phyloP scores from a whole-genome alignment of 1,284 basidiomycete species.

The Ustilago tritici region DNA sequence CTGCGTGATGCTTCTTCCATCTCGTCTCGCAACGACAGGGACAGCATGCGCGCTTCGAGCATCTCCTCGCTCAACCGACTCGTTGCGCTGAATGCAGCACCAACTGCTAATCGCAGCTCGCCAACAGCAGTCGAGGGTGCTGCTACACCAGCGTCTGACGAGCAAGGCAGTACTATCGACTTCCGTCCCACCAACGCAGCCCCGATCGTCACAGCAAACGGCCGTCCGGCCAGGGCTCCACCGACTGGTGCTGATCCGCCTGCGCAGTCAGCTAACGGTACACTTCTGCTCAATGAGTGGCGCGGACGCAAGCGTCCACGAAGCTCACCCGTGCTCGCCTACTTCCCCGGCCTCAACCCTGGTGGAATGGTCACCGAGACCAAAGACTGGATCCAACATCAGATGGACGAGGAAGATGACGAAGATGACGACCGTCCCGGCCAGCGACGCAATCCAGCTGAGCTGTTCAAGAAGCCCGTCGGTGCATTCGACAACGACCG shows the following conservation, averaged over 20 bases:
- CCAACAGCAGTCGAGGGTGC: conserved; percentile 1
- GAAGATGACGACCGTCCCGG: conserved; percentile 6
- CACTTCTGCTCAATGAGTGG: conserved; percentile 18
- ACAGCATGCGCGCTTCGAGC: conserved; percentile 23
- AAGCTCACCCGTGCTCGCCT: conserved; percentile 26
- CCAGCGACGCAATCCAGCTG: conserved; percentile 4
- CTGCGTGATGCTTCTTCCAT: conserved; percentile 29
- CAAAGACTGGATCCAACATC: conserved; percentile 18
- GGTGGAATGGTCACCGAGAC: conserved; percentile 22
- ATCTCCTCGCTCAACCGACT: conserved; percentile 36
- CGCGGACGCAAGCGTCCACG: conserved; percentile 34
- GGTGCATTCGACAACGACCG: conserved; percentile 20
- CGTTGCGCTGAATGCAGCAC: conserved; percentile 13
- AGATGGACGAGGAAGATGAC: conserved; percentile 24
- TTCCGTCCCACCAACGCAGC: neutral
- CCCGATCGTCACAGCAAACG: neutral
- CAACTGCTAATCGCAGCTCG: neutral
- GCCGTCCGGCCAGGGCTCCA: neutral
- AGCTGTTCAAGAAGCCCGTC: conserved; percentile 8
- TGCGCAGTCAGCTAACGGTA: conserved; percentile 4
- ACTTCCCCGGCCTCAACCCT: conserved; percentile 10
- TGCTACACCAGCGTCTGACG: conserved; percentile 1
- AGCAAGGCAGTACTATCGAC: neutral
- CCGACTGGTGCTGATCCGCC: neutral
- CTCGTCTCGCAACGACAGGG: conserved; percentile 23